Percentiles rank a stretch among this genome's conserved stretches.
Conservation (phyloP, 345 rosid species). For the Euphorbia lathyris region DNA sequence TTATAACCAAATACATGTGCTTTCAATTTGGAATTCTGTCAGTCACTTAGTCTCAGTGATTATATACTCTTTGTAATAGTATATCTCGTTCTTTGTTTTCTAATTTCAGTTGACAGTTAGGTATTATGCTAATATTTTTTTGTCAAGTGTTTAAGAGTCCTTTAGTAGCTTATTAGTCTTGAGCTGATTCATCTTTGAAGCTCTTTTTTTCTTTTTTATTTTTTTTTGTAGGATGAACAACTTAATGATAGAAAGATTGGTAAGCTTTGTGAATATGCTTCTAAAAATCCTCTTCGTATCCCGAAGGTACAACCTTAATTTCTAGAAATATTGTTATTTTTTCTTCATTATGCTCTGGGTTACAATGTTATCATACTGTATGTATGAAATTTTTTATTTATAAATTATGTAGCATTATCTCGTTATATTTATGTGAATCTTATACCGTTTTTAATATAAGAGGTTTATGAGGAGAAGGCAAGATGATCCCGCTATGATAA, state of each 20-base stretch:
- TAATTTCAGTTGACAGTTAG: background rate
- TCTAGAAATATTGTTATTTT: background rate
- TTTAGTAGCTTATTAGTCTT: background rate
- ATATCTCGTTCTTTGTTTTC: background rate
- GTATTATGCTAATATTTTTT: background rate
- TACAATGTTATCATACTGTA: background rate
- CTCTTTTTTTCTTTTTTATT: background rate
- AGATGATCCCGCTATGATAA: background rate
- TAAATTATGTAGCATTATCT: background rate
- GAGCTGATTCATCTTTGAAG: background rate
- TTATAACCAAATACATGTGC: background rate
- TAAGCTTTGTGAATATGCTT: slow-evolving; percentile 63
- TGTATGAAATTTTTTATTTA: background rate
- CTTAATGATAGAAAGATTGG: slow-evolving; percentile 44
- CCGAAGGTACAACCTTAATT: slow-evolving; percentile 41
- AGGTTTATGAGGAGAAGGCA: background rate
- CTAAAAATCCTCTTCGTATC: slow-evolving; percentile 68
- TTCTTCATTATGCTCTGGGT: background rate
- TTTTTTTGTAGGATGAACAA: slow-evolving; percentile 41
- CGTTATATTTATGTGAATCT: background rate
- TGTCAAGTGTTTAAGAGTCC: background rate
- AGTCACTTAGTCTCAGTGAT: background rate
- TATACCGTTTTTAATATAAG: no score
- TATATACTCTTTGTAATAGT: background rate
- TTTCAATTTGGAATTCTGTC: background rate